Base-by-base conservation (phyloP, 441 rosid genomes). In the Pelargonium hybrid region DNA sequence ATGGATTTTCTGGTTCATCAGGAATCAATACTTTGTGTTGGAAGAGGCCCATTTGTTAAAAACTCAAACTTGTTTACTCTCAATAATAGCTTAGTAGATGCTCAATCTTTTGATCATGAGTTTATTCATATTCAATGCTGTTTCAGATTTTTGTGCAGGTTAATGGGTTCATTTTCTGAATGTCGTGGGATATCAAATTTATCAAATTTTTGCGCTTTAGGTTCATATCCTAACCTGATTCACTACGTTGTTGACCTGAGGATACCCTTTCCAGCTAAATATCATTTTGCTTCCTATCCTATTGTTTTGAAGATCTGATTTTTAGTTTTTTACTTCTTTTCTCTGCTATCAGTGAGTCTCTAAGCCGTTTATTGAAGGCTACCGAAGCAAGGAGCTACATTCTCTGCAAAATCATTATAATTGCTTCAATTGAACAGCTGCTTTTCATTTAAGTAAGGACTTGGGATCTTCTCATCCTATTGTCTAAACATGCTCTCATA, bases 11-110 rank as follows among this genome's bases (percentile, higher is more conserved):
- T 72, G 64, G 37, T 65, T 70, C 15, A 47, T 25, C 69, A 67
- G 65, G 62, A 31, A 62, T 29, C 17, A 0, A 4, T 69, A 20
- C 74, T 73, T 48, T 0, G 76, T 63, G 75, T 77, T 57, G 71
- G 9, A 65, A 69, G 76, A 34, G 79, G 62, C 73, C 79, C 80
- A 74, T 83, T 80, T 82, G 81, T 68, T 72, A 31, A 20, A 72
- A 67, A 66, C 76, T 65, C 37, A 15, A 17, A 25, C 56, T 45
- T 61, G 17, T 73, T 64, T 77, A 10, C 64, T 68, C 43, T 72
- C 62, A 62, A 54, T 11, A 43, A 65, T 45, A 39, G 57, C 31
- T 56, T 2, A 56, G 9, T 56, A 17, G 20, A 14, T 65, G 48
- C 41, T 71, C 34, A 20, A 23, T 45, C 31, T 59, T 50, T 56